A percentile compares a stretch with the other conserved stretches of the same genome.
Conservation (phyloP, 2,329 filamentous ascomycete genomes). For the Apiospora rasikravindrae region DNA sequence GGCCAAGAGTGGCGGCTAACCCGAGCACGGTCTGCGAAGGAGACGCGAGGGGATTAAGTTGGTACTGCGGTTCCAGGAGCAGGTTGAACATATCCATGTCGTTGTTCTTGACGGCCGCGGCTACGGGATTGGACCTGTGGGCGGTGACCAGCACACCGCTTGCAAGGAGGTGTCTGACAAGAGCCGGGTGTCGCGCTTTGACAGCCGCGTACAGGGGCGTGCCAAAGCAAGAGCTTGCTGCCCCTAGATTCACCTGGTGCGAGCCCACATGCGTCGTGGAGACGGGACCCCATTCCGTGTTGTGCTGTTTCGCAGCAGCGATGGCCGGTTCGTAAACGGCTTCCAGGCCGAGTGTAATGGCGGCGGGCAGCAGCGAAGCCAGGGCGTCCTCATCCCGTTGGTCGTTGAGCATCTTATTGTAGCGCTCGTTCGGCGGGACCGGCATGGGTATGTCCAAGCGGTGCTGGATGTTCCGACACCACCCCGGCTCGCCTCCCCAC, state of each 20-base stretch:
- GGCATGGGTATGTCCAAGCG: no score
- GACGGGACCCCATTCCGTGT: neutral
- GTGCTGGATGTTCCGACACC: no score
- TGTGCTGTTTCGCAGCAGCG: neutral
- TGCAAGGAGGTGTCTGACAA: neutral
- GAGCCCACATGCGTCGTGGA: neutral
- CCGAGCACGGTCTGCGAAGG: neutral
- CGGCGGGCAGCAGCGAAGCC: neutral
- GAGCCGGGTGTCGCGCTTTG: neutral
- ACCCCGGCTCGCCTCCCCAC: neutral
- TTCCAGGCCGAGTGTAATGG: neutral
- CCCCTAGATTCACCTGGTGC: neutral
- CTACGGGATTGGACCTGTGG: neutral
- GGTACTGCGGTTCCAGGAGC: neutral
- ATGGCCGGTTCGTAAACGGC: neutral
- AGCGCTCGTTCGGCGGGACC: no score
- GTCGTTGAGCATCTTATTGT: neutral
- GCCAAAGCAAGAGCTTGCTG: neutral
- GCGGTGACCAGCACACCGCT: neutral
- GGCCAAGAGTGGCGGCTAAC: neutral
- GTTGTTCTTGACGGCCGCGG: neutral
- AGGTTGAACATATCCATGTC: neutral
- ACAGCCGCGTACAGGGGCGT: neutral
- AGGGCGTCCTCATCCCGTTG: neutral
- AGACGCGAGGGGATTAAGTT: fast-evolving